Percentiles rank a stretch among this genome's conserved stretches.
Conservation (phyloP, 768 basidiomycete genomes). For the Cystoderma amianthinum region DNA sequence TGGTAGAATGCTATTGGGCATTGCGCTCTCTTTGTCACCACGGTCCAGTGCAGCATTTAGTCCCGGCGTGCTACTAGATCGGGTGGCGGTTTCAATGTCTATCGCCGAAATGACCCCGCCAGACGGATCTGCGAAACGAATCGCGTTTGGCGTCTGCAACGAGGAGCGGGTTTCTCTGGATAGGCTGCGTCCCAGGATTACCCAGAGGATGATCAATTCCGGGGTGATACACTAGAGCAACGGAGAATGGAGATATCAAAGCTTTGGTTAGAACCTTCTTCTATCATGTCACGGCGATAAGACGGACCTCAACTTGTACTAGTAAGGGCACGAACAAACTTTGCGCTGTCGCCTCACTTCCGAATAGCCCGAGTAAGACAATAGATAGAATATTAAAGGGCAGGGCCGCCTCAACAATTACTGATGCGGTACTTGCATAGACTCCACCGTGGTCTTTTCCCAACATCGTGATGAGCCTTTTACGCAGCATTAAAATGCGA, state of each 20-base stretch:
- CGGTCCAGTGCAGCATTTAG: too few relatives aligned
- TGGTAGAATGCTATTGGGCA: too few relatives aligned
- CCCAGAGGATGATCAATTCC: slow-evolving; percentile 1
- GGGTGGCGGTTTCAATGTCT: slow-evolving; percentile 24
- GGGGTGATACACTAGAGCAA: neutral
- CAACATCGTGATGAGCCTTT: neutral
- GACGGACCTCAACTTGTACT: slow-evolving; percentile 1
- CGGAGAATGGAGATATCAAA: neutral
- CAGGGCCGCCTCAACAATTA: slow-evolving; percentile 1
- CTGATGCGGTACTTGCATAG: neutral
- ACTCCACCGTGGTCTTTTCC: neutral
- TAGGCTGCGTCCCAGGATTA: neutral
- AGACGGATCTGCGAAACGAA: neutral
- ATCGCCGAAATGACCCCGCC: slow-evolving; percentile 10
- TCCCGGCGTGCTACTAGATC: too few relatives aligned
- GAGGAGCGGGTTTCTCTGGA: neutral
- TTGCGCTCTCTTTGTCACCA: too few relatives aligned
- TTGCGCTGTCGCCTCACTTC: neutral
- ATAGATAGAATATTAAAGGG: slow-evolving; percentile 1
- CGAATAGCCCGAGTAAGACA: slow-evolving; percentile 1
- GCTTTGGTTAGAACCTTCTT: neutral
- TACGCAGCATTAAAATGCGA: slow-evolving; percentile 21
- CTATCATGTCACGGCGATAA: too few relatives aligned
- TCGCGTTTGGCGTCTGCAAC: neutral
- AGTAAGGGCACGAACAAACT: slow-evolving; percentile 1